phyloP scores from a whole-genome alignment of 1,284 basidiomycete genomes.

The Mycena sp. region DNA sequence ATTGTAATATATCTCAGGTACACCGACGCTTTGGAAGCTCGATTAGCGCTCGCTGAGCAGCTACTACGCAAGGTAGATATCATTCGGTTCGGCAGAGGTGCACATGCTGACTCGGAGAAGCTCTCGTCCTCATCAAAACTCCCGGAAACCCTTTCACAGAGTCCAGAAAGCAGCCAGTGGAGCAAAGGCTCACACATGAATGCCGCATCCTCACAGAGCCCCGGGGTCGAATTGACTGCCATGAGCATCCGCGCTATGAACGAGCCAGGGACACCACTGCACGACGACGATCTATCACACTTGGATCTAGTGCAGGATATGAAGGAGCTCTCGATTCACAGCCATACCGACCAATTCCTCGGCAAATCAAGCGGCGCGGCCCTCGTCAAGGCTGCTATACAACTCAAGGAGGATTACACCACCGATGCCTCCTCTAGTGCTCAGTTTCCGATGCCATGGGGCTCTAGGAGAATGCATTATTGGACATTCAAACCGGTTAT shows the following conservation, averaged over 20 bases:
- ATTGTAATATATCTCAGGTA: conserved; percentile 52
- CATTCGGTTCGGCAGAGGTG: no score
- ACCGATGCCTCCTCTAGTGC: no score
- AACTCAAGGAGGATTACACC: conserved; percentile 69
- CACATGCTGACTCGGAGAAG: conserved; percentile 48
- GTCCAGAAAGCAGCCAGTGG: conserved; percentile 10
- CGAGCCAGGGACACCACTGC: conserved; percentile 9
- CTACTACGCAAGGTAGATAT: conserved; percentile 57
- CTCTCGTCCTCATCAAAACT: no score
- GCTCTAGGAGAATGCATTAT: conserved; percentile 41
- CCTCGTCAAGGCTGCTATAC: conserved; percentile 71
- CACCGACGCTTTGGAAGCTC: conserved; percentile 76
- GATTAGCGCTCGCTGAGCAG: conserved; percentile 76
- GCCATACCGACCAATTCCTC: conserved; percentile 63
- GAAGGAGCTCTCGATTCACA: conserved; percentile 45
- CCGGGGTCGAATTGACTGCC: conserved; percentile 10
- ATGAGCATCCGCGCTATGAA: conserved; percentile 23
- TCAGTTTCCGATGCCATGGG: conserved; percentile 24
- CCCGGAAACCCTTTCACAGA: not conserved
- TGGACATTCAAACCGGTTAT: conserved; percentile 36
- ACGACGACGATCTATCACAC: conserved; percentile 49
- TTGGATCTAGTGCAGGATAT: conserved; percentile 50
- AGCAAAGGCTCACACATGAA: conserved; percentile 46
- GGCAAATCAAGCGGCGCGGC: conserved; percentile 78
- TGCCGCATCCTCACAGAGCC: conserved; percentile 21